Evolutionary conservation across 2,329 filamentous ascomycete species (phyloP).

Genomic region (Claviceps africana): DNA sequence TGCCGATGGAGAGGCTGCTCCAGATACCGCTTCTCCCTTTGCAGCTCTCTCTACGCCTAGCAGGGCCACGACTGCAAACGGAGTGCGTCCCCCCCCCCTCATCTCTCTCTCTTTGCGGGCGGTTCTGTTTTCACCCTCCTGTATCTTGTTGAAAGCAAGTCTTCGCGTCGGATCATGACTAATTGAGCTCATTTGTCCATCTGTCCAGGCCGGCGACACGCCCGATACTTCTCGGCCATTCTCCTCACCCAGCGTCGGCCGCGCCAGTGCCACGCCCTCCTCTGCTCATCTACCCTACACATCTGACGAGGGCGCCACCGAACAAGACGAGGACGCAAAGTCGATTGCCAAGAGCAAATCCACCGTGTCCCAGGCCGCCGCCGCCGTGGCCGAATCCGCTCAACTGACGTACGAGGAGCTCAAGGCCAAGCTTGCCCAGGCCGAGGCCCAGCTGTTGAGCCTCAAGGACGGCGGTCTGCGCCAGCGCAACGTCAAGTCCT

Average conservation of each 20-base stretch:
- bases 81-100: constrained; percentile 19
- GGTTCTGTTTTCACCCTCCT: background rate
- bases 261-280: constrained; percentile 17
- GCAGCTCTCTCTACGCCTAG: constrained; percentile 23
- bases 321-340: constrained; percentile 16
- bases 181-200: background rate
- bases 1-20: constrained; percentile 33
- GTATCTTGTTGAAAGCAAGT: background rate
- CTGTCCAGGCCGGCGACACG: constrained; percentile 23
- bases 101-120: background rate
- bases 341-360: constrained; percentile 14
- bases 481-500: constrained; percentile 56
- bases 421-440: constrained; percentile 58
- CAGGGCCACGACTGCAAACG: constrained; percentile 25
- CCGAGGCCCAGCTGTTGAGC: constrained; percentile 56
- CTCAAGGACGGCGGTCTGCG: constrained; percentile 62
- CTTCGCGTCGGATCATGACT: constrained; percentile 1
- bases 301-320: constrained; percentile 18
- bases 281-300: constrained; percentile 21
- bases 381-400: constrained; percentile 31
- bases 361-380: constrained; percentile 25
- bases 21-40: constrained; percentile 10
- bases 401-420: constrained; percentile 43
- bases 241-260: constrained; percentile 27
- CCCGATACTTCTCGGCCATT: constrained; percentile 31